These are phyloP conservation scores for Rosa rugosa DNA, from an alignment of 306 rosid genomes.

Conservation along the genomic window DNA sequence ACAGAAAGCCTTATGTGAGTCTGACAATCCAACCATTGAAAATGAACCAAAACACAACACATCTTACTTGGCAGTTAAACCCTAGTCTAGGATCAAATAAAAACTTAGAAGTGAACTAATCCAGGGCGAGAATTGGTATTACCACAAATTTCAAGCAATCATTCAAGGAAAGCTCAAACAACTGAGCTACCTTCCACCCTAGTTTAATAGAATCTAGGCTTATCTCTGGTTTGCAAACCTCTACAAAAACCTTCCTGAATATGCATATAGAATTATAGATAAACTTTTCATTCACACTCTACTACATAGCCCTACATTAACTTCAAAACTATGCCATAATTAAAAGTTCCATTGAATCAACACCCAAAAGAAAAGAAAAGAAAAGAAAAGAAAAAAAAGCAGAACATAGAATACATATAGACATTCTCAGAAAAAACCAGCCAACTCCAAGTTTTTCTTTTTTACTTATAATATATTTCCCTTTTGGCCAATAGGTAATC, in stretches of 20 bases:
- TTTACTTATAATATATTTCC: not conserved
- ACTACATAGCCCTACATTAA: not conserved
- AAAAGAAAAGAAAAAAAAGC: too few relatives aligned
- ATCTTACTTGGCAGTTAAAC: conserved; percentile 12
- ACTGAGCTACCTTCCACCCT: not conserved
- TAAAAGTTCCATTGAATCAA: not conserved
- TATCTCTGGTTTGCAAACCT: not conserved
- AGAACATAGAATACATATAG: not conserved
- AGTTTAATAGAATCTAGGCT: not conserved
- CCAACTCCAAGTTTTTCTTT: not conserved
- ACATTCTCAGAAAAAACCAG: not conserved
- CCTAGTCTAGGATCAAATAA: not conserved
- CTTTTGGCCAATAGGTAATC: not conserved
- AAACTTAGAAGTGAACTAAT: not conserved
- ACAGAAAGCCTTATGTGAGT: conserved; percentile 27
- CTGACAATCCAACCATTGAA: conserved; percentile 18
- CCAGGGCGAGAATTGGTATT: not conserved
- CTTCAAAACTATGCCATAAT: not conserved
- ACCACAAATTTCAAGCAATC: not conserved
- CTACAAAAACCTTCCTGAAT: not conserved
- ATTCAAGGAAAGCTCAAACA: not conserved
- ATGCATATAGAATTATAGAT: not conserved
- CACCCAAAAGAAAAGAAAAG: not conserved
- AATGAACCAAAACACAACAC: conserved; percentile 16
- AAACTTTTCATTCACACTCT: not conserved